These are phyloP conservation scores for Eucalyptus leucophloia DNA, from an alignment of 345 rosid species.

Conservation along the genomic window DNA sequence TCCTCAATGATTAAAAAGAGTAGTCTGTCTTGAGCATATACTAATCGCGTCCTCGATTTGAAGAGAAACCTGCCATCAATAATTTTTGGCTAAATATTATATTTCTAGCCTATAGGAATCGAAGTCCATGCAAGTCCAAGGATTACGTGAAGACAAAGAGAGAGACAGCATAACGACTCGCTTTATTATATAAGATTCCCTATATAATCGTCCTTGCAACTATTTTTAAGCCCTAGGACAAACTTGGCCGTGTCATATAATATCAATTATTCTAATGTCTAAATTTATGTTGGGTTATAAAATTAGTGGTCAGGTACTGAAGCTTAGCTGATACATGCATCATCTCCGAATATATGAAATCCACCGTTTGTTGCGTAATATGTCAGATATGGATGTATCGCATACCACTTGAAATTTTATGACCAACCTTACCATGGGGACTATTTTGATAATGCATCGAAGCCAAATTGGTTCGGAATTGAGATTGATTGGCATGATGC, in stretches of 20 bases:
- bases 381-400: fast-evolving
- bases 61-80: background rate
- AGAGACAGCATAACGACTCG: background rate
- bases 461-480: background rate
- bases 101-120: background rate
- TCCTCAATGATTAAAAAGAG: background rate
- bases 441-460: background rate
- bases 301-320: background rate
- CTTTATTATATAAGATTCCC: background rate
- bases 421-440: background rate
- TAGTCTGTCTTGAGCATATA: background rate
- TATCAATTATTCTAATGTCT: background rate
- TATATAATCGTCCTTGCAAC: background rate
- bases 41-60: background rate
- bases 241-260: background rate
- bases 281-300: background rate
- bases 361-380: background rate
- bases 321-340: background rate
- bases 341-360: background rate
- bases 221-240: background rate
- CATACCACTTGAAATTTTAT: fast-evolving
- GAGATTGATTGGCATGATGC: background rate
- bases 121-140: background rate
- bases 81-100: background rate
- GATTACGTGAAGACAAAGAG: background rate